A percentile compares a stretch with the other conserved stretches of the same genome.
Evolutionary conservation across 352 stramenopile species (phyloP).

Genomic region (Phytophthora melonis): DNA sequence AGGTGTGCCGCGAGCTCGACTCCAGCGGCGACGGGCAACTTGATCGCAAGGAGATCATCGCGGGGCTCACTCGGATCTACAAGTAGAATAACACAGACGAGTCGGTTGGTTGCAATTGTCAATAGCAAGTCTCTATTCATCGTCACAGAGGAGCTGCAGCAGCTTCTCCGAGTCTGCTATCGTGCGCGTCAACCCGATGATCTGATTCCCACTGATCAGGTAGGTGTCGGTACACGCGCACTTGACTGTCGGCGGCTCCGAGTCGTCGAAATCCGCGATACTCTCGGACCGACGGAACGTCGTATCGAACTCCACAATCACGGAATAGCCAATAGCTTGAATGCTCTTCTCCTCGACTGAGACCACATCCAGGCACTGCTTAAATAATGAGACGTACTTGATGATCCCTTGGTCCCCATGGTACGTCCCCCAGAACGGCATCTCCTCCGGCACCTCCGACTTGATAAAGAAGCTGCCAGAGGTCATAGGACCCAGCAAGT

Average conservation of each 20-base stretch:
- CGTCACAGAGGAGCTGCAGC: constrained; percentile 65
- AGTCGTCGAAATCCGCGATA: constrained; percentile 36
- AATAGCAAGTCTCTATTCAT: constrained; percentile 42
- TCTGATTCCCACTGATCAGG: constrained; percentile 72
- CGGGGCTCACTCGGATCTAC: constrained; percentile 64
- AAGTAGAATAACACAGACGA: constrained; percentile 18
- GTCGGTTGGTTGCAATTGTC: constrained; percentile 17
- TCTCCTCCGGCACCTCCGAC: constrained; percentile 80
- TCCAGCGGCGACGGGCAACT: constrained; percentile 69
- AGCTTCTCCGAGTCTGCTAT: constrained; percentile 86
- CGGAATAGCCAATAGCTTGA: constrained; percentile 75
- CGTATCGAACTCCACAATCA: constrained; percentile 81
- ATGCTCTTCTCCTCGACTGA: constrained; percentile 71
- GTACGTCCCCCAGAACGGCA: constrained; percentile 85
- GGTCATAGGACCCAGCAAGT: constrained; percentile 65
- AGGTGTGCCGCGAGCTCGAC: constrained; percentile 70
- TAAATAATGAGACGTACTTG: constrained; percentile 81
- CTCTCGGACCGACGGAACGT: constrained; percentile 61
- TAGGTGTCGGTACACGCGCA: constrained; percentile 84
- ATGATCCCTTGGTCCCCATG: constrained; percentile 65
- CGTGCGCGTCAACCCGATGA: constrained; percentile 81
- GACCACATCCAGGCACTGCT: constrained; percentile 64
- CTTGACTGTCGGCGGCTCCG: constrained; percentile 45
- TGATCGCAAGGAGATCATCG: constrained; percentile 64
- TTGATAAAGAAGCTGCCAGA: constrained; percentile 77